Percentiles rank a stretch among this genome's conserved stretches.
These are phyloP conservation scores for Periglandula ipomoeae DNA, from an alignment of 2,329 filamentous ascomycete species.

Conservation along the genomic window DNA sequence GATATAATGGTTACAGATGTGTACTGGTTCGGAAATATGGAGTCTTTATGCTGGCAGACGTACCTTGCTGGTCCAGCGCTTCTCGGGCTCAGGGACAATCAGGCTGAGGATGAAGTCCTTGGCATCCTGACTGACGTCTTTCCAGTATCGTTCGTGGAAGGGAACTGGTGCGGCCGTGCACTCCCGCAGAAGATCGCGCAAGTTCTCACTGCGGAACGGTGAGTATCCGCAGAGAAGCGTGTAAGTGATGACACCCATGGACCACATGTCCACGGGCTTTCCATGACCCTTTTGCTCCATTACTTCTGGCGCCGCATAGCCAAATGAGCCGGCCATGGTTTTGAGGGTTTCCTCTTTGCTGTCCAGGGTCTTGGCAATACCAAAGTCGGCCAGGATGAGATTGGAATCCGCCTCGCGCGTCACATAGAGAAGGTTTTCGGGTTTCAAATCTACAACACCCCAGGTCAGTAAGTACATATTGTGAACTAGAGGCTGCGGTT, in stretches of 20 bases:
- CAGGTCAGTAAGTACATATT: background rate
- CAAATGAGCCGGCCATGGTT: conserved; percentile 97
- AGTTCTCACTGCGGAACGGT: conserved; percentile 90
- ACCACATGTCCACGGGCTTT: conserved; percentile 99
- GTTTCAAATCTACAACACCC: conserved; percentile 71
- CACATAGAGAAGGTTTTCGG: conserved; percentile 92
- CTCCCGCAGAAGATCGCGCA: conserved; percentile 89
- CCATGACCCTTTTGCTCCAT: conserved; percentile 97
- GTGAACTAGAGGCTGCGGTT: background rate
- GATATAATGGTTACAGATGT: too few relatives aligned
- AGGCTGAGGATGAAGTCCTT: conserved; percentile 87
- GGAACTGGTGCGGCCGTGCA: conserved; percentile 76
- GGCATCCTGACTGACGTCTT: conserved; percentile 88
- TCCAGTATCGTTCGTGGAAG: conserved; percentile 98
- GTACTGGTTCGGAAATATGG: too few relatives aligned
- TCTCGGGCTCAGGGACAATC: conserved; percentile 67
- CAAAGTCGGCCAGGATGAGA: conserved; percentile 91
- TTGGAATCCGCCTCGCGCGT: conserved; percentile 69
- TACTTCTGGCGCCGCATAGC: conserved; percentile 93
- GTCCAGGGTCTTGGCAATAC: conserved; percentile 96
- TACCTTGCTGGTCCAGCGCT: conserved; percentile 71
- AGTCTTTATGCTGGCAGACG: conserved; percentile 16
- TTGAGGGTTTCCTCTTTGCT: conserved; percentile 84
- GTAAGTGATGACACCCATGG: conserved; percentile 96
- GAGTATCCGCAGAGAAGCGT: conserved; percentile 97